These are phyloP conservation scores for Penicillium fimorum DNA, from an alignment of 495 filamentous ascomycete species.

Conservation along the genomic window DNA sequence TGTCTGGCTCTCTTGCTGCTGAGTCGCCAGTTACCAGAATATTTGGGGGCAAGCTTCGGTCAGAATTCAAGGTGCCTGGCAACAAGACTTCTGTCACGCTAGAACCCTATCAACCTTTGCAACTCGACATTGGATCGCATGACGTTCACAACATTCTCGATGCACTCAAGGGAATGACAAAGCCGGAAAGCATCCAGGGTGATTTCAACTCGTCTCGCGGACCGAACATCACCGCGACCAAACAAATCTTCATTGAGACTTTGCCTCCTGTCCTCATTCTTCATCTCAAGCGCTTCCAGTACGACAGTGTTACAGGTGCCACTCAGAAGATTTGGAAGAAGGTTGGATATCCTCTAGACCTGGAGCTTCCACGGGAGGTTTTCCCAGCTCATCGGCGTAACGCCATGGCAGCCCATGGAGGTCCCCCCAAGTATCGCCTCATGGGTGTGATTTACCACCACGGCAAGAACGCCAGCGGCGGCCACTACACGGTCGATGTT, in stretches of 20 bases:
- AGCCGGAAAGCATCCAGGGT: conserved; percentile 77
- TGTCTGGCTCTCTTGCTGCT: conserved; percentile 69
- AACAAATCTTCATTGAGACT: conserved; percentile 93
- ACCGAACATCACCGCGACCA: conserved; percentile 72
- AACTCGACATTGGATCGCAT: conserved; percentile 86
- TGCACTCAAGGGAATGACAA: conserved; percentile 80
- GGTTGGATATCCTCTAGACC: conserved; percentile 88
- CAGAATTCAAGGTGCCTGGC: conserved; percentile 83
- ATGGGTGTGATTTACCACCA: conserved; percentile 97
- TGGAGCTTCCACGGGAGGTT: conserved; percentile 93
- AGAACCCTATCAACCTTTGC: conserved; percentile 90
- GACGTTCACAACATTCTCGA: conserved; percentile 88
- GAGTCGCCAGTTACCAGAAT: conserved; percentile 90
- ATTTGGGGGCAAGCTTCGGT: conserved; percentile 88
- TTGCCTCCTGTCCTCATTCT: conserved; percentile 90
- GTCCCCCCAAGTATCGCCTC: conserved; percentile 75
- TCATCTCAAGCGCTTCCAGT: conserved; percentile 96
- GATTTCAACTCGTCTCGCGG: conserved; percentile 84
- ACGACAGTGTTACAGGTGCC: conserved; percentile 76
- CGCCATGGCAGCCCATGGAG: conserved; percentile 57
- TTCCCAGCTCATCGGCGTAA: conserved; percentile 74
- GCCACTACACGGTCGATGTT: conserved; percentile 96
- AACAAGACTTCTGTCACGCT: conserved; percentile 86
- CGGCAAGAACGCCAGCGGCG: conserved; percentile 89
- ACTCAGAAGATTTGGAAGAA: conserved; percentile 99